Conservation (phyloP, 2,329 filamentous ascomycete species). For the Fusarium penzigii region DNA sequence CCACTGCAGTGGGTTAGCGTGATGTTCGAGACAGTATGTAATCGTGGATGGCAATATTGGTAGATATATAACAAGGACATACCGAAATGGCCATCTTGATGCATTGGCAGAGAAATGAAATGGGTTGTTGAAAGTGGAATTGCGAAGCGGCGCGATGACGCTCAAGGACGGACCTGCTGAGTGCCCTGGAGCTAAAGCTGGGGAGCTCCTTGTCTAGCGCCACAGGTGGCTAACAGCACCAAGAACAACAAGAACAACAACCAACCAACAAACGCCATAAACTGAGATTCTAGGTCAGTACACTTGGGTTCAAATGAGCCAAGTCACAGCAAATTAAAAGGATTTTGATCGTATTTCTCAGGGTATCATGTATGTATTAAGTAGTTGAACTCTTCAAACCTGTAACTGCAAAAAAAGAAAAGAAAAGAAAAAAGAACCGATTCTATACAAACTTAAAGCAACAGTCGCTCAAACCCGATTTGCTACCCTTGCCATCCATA, state of each 20-base stretch:
- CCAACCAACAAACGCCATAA: too few species aligned
- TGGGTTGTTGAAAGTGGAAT: constrained; percentile 17
- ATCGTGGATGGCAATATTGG: neutral
- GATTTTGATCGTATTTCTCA: constrained; percentile 10
- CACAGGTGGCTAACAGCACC: constrained; percentile 26
- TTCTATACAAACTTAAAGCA: neutral
- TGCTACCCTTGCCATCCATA: constrained; percentile 11
- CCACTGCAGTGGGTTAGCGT: constrained; percentile 62
- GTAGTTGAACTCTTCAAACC: constrained; percentile 11
- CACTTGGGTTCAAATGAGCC: too few species aligned
- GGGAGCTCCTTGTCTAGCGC: constrained; percentile 26
- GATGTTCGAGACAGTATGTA: neutral
- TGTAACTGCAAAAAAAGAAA: constrained; percentile 23
- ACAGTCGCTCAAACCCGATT: constrained; percentile 4
- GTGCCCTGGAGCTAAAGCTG: constrained; percentile 3
- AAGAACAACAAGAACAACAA: neutral
- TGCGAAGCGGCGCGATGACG: constrained; percentile 32
- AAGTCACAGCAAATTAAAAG: neutral
- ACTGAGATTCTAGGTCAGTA: too few species aligned
- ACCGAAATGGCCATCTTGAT: constrained; percentile 39
- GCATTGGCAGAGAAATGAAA: constrained; percentile 27
- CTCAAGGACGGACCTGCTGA: constrained; percentile 24
- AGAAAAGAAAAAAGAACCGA: constrained; percentile 5
- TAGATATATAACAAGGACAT: neutral
- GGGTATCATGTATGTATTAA: constrained; percentile 35